These are phyloP conservation scores for Colletotrichum higginsianum DNA, from an alignment of 2,329 filamentous ascomycete genomes.

Conservation along the genomic window DNA sequence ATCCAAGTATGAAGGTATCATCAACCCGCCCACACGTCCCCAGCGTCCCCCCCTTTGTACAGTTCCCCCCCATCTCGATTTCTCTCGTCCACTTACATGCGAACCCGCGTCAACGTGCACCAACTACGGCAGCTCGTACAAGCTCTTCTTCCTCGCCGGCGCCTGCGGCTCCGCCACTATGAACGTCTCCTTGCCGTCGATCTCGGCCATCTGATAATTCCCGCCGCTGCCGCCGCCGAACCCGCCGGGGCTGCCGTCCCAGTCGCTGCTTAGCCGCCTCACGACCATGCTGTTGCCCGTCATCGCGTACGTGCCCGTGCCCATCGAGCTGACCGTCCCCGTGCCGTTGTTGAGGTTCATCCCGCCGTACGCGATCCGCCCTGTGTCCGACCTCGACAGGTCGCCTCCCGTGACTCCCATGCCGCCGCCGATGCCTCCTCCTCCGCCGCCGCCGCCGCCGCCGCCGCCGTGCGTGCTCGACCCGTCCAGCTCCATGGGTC, in stretches of 20 bases:
- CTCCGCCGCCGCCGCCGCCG: background rate
- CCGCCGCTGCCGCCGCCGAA: slow-evolving; percentile 24
- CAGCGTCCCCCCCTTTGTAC: slow-evolving; percentile 7
- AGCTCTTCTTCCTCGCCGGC: slow-evolving; percentile 33
- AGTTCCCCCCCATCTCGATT: background rate
- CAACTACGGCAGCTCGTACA: slow-evolving; percentile 36
- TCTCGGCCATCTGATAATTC: slow-evolving; percentile 35
- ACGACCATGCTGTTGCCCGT: background rate
- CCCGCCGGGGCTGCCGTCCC: slow-evolving; percentile 30
- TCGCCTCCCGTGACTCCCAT: background rate
- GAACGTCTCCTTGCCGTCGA: slow-evolving; percentile 36
- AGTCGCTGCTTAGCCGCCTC: slow-evolving; percentile 31
- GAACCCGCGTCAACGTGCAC: too few relatives aligned
- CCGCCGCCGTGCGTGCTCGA: slow-evolving; percentile 9
- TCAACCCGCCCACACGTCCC: background rate
- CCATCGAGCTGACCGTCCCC: slow-evolving; percentile 37
- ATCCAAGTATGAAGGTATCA: slow-evolving; percentile 28
- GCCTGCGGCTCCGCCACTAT: slow-evolving; percentile 10
- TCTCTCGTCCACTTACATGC: background rate
- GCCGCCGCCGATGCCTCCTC: background rate
- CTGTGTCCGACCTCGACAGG: slow-evolving; percentile 14
- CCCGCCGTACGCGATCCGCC: slow-evolving; percentile 22
- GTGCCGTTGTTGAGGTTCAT: slow-evolving; percentile 23
- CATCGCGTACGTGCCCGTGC: slow-evolving; percentile 28
- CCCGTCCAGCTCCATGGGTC: slow-evolving; percentile 23